These are phyloP conservation scores for Populus trichocarpa DNA, from an alignment of 441 rosid genomes.

Conservation along the genomic window DNA sequence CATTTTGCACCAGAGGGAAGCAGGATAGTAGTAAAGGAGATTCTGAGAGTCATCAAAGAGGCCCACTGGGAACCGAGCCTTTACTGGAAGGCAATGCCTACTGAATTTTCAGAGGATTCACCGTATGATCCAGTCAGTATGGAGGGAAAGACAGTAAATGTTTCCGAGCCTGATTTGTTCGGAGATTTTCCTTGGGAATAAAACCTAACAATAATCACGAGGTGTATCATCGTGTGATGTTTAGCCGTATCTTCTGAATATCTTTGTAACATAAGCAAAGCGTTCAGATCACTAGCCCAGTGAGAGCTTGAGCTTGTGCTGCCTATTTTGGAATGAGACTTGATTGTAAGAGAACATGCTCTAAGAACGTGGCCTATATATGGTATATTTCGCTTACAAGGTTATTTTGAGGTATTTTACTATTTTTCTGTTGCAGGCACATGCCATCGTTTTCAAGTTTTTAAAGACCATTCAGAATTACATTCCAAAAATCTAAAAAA, in stretches of 20 bases:
- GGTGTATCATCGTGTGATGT: too few relatives aligned
- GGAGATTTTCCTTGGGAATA: background rate
- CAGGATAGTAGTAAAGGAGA: constrained; percentile 51
- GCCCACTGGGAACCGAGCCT: constrained; percentile 77
- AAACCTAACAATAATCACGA: background rate
- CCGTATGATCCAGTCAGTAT: constrained; percentile 18
- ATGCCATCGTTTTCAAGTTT: too few relatives aligned
- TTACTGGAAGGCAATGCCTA: constrained; percentile 44
- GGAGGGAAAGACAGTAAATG: constrained; percentile 8
- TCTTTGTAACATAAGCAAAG: background rate
- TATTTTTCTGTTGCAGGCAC: too few relatives aligned
- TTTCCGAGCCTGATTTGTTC: constrained; percentile 5
- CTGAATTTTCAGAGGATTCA: constrained; percentile 49
- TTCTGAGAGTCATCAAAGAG: constrained; percentile 49
- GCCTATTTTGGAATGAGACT: too few relatives aligned
- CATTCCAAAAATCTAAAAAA: too few relatives aligned
- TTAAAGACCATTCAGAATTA: too few relatives aligned
- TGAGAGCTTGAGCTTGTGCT: too few relatives aligned
- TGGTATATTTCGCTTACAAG: too few relatives aligned
- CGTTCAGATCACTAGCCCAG: background rate
- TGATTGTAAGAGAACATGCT: too few relatives aligned
- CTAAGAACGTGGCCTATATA: too few relatives aligned
- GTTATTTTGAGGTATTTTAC: too few relatives aligned
- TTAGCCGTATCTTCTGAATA: too few relatives aligned
- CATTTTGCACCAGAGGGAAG: constrained; percentile 64